These are phyloP conservation scores for Suillus alpinus DNA, from an alignment of 768 basidiomycete species.

Conservation along the genomic window DNA sequence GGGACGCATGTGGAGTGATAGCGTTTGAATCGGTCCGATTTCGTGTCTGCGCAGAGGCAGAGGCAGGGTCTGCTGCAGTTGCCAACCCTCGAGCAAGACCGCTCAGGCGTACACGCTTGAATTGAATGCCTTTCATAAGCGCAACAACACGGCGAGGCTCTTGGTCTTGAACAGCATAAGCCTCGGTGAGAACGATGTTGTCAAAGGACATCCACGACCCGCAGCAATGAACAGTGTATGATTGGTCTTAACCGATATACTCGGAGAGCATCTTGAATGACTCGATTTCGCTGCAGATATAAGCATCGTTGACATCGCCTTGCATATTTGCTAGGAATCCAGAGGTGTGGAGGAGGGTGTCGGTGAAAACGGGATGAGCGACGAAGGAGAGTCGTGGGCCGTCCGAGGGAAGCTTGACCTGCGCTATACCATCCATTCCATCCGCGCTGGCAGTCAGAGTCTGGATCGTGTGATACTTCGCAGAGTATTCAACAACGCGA, in stretches of 20 bases:
- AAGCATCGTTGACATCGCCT: conserved; percentile 48
- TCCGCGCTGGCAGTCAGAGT: conserved; percentile 47
- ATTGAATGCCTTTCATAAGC: conserved; percentile 53
- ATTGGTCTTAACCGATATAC: conserved; percentile 36
- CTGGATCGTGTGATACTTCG: conserved; percentile 55
- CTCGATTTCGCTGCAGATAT: conserved; percentile 60
- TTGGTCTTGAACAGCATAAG: conserved; percentile 44
- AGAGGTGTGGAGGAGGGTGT: conserved; percentile 65
- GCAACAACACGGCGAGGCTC: conserved; percentile 47
- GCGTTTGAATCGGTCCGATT: conserved; percentile 27
- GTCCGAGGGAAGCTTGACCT: conserved; percentile 40
- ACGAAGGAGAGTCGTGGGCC: conserved; percentile 34
- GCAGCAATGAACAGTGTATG: conserved; percentile 53
- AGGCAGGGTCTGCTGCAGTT: conserved; percentile 25
- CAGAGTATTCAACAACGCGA: conserved; percentile 62
- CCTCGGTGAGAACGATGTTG: conserved; percentile 48
- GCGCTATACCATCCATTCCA: conserved; percentile 51
- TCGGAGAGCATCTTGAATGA: conserved; percentile 45
- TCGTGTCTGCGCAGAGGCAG: conserved; percentile 10
- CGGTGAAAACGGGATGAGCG: conserved; percentile 57
- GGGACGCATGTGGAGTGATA: conserved; percentile 24
- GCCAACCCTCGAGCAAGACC: conserved; percentile 47
- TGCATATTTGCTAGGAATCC: conserved; percentile 69
- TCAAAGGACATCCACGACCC: conserved; percentile 42
- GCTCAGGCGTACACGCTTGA: conserved; percentile 52